Evolutionary conservation across 2,329 filamentous ascomycete genomes (phyloP), one percentile per base, ranked within the genome.

Genomic region (Xylaria multiplex): DNA sequence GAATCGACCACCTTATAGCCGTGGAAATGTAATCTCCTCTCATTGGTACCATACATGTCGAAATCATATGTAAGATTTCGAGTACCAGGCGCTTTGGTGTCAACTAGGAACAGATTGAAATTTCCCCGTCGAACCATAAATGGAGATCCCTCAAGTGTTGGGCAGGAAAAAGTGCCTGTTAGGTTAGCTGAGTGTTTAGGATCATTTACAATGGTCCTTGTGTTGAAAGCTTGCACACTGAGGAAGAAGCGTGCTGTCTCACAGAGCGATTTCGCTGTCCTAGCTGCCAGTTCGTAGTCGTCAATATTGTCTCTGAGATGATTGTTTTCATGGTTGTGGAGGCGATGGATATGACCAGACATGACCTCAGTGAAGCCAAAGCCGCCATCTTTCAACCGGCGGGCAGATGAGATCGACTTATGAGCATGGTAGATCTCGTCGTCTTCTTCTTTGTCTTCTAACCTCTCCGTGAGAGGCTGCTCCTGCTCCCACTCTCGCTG

Each of bases 331-430:
- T 62, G 42, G 14, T 19, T 9, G 30, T 68, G 43, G 32, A 68
- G 62, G 53, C 78, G 74, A 69, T 88, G 85, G 30, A 91, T 81
- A 69, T 85, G 86, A 9, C 88, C 88, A 7, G 84, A 82, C 87
- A 91, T 89, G 64, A 89, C 84, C 74, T 91, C 88, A 0, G 85
- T 86, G 72, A 91, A 91, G 27, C 84, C 85, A 60, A 89, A 82
- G 0, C 86, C 86, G 49, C 78, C 78, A 9, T 82, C 81, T 37
- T 83, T 79, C 57, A 82, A 70, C 2, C 78, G 78, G 32, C 77
- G 78, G 6, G 84, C 85, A 24, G 75, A 73, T 22, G 76, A 73
- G 60, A 86, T 82, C 14, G 78, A 76, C 32, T 77, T 71, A 46
- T 74, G 74, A 1, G 81, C 79, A 19, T 75, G 74, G 8, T 70